phyloP scores from a whole-genome alignment of 2,329 filamentous ascomycete genomes.

The Colletotrichum australisinense region DNA sequence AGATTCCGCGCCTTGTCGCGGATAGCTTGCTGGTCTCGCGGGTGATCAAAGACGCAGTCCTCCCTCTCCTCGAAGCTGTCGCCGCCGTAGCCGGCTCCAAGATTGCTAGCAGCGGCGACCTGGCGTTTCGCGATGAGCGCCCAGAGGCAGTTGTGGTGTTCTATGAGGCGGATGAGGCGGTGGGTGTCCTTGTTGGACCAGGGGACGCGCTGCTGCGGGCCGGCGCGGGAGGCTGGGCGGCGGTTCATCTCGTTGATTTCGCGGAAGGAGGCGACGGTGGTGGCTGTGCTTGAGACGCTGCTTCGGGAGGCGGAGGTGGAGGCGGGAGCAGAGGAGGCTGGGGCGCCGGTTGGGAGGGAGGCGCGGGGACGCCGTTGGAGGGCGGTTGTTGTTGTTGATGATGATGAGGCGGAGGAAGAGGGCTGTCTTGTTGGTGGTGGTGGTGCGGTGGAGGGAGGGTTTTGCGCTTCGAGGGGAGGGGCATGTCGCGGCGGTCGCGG shows the following conservation, averaged over 20 bases:
- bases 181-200: conserved; percentile 58
- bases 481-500: conserved; percentile 37
- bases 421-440: neutral
- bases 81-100: neutral
- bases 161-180: conserved; percentile 56
- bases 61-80: conserved; percentile 32
- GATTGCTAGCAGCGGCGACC: conserved; percentile 25
- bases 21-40: conserved; percentile 65
- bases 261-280: conserved; percentile 43
- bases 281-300: conserved; percentile 38
- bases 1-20: conserved; percentile 69
- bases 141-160: conserved; percentile 52
- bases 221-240: conserved; percentile 1
- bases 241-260: conserved; percentile 25
- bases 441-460: conserved; percentile 4
- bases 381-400: neutral
- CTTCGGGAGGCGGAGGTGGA: conserved; percentile 37
- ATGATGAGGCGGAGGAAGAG: neutral
- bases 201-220: conserved; percentile 42
- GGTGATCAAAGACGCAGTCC: conserved; percentile 51
- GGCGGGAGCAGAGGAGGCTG: conserved; percentile 24
- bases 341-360: conserved; percentile 26
- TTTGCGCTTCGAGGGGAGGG: conserved; percentile 18
- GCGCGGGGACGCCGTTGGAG: neutral
- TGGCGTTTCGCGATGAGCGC: conserved; percentile 44